Conservation (phyloP, 345 rosid species). For the Eutrema japonicum region DNA sequence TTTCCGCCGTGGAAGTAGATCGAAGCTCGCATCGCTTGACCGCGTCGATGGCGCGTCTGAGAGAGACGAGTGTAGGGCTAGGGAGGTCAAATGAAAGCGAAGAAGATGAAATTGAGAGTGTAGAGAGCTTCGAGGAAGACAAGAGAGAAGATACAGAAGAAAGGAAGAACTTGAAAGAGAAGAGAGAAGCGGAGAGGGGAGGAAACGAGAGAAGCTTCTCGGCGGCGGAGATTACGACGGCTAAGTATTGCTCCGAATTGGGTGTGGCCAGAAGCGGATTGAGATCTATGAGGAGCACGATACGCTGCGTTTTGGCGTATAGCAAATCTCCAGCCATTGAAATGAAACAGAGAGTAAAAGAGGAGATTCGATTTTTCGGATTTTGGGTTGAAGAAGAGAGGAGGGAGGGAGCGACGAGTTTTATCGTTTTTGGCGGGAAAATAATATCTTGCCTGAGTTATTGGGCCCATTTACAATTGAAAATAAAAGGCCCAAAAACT, state of each 20-base stretch:
- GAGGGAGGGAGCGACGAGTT: background rate
- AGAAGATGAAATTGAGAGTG: slow-evolving; percentile 51
- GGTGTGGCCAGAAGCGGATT: slow-evolving; percentile 58
- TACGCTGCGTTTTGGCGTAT: slow-evolving; percentile 69
- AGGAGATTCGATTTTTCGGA: slow-evolving; percentile 20
- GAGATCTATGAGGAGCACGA: slow-evolving; percentile 77
- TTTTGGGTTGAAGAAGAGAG: slow-evolving; percentile 23
- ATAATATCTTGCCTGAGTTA: background rate
- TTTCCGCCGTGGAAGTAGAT: background rate
- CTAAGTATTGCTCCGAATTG: slow-evolving; percentile 47
- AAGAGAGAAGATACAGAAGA: slow-evolving; percentile 91
- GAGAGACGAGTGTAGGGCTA: slow-evolving; percentile 54
- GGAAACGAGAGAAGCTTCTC: slow-evolving; percentile 64
- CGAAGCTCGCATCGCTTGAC: slow-evolving; percentile 12
- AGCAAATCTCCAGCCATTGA: slow-evolving; percentile 52
- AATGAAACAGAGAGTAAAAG: slow-evolving; percentile 19
- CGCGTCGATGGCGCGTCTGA: slow-evolving; percentile 47
- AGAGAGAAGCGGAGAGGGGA: slow-evolving; percentile 62
- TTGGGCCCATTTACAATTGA: slow-evolving; percentile 23
- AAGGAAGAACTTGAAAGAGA: slow-evolving; percentile 80
- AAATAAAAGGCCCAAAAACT: background rate
- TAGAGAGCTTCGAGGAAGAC: slow-evolving; percentile 78
- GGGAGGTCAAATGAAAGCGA: slow-evolving; percentile 75
- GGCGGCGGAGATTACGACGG: slow-evolving; percentile 57
- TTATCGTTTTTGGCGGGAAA: slow-evolving; percentile 43